A percentile compares a stretch with the other conserved stretches of the same genome.
Evolutionary conservation across 345 rosid species (phyloP).

Genomic region (Nasturtium officinale): DNA sequence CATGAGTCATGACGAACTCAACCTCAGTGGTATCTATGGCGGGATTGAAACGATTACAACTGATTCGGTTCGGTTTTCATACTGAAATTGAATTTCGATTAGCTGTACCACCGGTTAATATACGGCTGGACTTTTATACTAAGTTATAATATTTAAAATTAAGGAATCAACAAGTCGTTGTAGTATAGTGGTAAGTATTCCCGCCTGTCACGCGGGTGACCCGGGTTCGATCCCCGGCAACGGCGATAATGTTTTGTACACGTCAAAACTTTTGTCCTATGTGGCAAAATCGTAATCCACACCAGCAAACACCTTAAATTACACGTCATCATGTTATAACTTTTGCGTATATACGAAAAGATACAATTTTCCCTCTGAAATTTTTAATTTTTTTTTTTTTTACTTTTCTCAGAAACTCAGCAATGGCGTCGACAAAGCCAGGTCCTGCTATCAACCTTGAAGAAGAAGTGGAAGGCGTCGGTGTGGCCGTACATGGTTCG

Average conservation of each 20-base stretch:
- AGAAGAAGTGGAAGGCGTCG: constrained; percentile 31
- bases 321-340: constrained; percentile 37
- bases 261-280: background rate
- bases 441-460: constrained; percentile 20
- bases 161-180: too few species aligned
- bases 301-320: background rate
- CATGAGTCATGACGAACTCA: constrained; percentile 24
- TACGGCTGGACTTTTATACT: background rate
- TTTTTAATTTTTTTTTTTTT: background rate
- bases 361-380: constrained; percentile 37
- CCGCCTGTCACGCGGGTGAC: constrained; percentile 97
- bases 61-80: background rate
- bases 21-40: constrained; percentile 20
- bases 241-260: constrained; percentile 44
- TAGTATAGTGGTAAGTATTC: constrained; percentile 94
- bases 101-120: background rate
- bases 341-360: constrained; percentile 10
- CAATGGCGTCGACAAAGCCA: constrained; percentile 48
- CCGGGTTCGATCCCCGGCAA: constrained; percentile 97
- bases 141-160: too few species aligned
- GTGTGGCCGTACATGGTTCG: background rate
- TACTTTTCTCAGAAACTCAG: constrained; percentile 18
- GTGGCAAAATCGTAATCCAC: constrained; percentile 23
- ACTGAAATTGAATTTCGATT: constrained; percentile 11
- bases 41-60: constrained; percentile 19